A percentile compares a stretch with the other conserved stretches of the same genome.
Conservation (phyloP, 2,329 filamentous ascomycete species). For the Penicillium aurantiogriseum region DNA sequence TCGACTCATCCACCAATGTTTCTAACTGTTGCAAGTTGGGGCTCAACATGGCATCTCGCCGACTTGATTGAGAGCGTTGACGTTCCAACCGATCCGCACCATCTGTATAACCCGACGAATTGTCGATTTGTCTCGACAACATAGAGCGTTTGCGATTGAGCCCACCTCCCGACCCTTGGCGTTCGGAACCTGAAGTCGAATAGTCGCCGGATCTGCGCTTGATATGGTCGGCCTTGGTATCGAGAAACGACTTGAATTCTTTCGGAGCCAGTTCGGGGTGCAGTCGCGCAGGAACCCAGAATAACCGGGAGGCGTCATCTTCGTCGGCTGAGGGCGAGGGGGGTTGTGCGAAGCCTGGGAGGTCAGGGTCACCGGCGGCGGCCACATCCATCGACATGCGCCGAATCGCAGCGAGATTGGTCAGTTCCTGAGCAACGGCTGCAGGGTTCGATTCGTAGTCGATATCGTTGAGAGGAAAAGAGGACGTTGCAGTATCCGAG, state of each 20-base stretch:
- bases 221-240: slow-evolving; percentile 88
- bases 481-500: slow-evolving; percentile 57
- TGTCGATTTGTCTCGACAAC: slow-evolving; percentile 88
- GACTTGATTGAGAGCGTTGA: slow-evolving; percentile 62
- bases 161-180: slow-evolving; percentile 56
- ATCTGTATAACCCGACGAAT: slow-evolving; percentile 71
- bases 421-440: slow-evolving; percentile 86
- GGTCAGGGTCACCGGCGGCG: slow-evolving; percentile 58
- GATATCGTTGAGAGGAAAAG: slow-evolving; percentile 75
- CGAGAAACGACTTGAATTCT: slow-evolving; percentile 95
- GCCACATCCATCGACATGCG: slow-evolving; percentile 93
- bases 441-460: slow-evolving; percentile 88
- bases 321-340: slow-evolving; percentile 61
- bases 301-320: slow-evolving; percentile 80
- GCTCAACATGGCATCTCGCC: slow-evolving; percentile 52
- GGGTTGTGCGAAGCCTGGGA: slow-evolving; percentile 45
- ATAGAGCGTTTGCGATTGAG: slow-evolving; percentile 89
- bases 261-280: slow-evolving; percentile 93
- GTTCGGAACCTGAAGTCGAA: slow-evolving; percentile 53
- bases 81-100: slow-evolving; percentile 77
- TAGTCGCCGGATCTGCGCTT: slow-evolving; percentile 76
- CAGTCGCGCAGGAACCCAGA: slow-evolving; percentile 93
- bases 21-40: slow-evolving; percentile 71
- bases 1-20: slow-evolving; percentile 76
- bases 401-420: slow-evolving; percentile 84